phyloP scores from a whole-genome alignment of 805 yeast genomes.

The Metschnikowia matae region DNA sequence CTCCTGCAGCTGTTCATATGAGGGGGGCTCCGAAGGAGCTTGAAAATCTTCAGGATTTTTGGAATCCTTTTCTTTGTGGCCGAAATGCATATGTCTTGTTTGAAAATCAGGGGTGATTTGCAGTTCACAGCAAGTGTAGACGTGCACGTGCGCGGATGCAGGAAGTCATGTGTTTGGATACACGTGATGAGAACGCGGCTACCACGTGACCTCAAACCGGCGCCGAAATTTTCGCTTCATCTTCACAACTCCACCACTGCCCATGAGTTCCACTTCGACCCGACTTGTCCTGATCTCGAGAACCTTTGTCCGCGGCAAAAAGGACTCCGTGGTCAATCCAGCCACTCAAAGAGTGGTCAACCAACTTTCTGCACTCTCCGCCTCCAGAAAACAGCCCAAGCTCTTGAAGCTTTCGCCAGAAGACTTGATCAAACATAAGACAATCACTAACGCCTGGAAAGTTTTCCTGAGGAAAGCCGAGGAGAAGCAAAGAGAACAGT shows the following conservation, averaged over 20 bases:
- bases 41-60: neutral
- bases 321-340: slow-evolving; percentile 27
- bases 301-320: slow-evolving; percentile 30
- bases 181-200: neutral
- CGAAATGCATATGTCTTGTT: neutral
- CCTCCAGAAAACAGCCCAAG: slow-evolving; percentile 84
- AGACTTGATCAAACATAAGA: slow-evolving; percentile 79
- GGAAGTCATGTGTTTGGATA: neutral
- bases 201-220: neutral
- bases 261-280: slow-evolving; percentile 4
- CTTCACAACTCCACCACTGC: neutral
- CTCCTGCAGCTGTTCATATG: slow-evolving; percentile 16
- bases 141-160: neutral
- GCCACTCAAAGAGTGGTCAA: slow-evolving; percentile 43
- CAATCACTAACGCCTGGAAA: slow-evolving; percentile 82
- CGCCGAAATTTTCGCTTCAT: slow-evolving; percentile 5
- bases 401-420: slow-evolving; percentile 70
- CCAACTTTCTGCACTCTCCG: slow-evolving; percentile 79
- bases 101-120: neutral
- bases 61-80: slow-evolving; percentile 1
- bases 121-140: neutral
- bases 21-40: slow-evolving; percentile 13
- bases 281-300: slow-evolving; percentile 2
- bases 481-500: slow-evolving; percentile 33
- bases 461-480: slow-evolving; percentile 52